Base-by-base conservation (phyloP, 257 asterid species). In the Coffea canephora region DNA sequence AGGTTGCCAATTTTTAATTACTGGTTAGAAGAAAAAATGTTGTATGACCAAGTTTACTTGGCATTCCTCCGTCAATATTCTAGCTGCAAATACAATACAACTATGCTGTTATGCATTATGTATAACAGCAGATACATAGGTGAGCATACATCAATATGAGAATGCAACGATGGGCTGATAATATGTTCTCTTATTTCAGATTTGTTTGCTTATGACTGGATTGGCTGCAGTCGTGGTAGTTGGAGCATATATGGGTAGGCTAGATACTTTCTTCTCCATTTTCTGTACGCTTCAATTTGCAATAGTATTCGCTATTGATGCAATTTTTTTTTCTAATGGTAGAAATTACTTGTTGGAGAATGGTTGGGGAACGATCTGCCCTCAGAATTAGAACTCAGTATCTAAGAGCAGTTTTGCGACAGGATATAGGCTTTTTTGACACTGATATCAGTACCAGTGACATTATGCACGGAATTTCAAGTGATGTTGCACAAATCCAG, bases 401-500 rank as follows among this genome's bases (percentile, higher is more conserved):
- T 74, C 84, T 93, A 70, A 87, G 93, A 86, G 97, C 95, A 23
- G 91, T 93, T 76, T 85, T 93, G 50, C 75, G 97, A 49, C 97
- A 93, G 77, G 97, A 93, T 68, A 83, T 92, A n/a, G 92, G 89
- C 23, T 93, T 86, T 83, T 93, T 93, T 16, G 98, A 92, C 86
- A 93, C 91, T 9, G 88, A 90, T 66, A 74, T 93, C 34, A 89
- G 87, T 68, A 92, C 98, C 0, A 83, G 95, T 69, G 98, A 92
- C 78, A 87, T 93, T 36, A 93, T 93, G 98, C 98, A 93, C 79
- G 97, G 98, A 77, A 93, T 93, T 82, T 91, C 97, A 19, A 91
- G 96, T 66, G 98, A 93, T 75, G 98, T 93, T 67, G 97, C 97
- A 72, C 96, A 90, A 80, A 93, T 93, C 75, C 97, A 93, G 86